Base-by-base conservation (phyloP, 129 eudicot genomes). In the Chrysanthemum lavandulifolium region DNA sequence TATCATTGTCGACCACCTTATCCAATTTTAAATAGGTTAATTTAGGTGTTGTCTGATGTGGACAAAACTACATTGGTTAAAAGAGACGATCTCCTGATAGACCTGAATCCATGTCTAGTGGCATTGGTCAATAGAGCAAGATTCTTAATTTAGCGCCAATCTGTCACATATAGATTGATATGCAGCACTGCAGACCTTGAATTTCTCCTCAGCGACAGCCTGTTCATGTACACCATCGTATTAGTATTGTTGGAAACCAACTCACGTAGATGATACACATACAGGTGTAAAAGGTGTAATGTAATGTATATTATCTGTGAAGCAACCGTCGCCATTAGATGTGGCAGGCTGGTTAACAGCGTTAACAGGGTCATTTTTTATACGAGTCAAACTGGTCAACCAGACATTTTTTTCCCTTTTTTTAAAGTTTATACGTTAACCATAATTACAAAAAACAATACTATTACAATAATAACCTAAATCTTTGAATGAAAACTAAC, bases 101-200 rank as follows among this genome's bases (percentile, higher is more conserved):
- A 53, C 78, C 54, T 53, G 15, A 74, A 64, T 52, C 61, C 62
- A 16, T 49, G 56, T 10, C 15, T 13, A 49, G 19, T 13, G 59
- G 72, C 40, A 12, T 47, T 23, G 72, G 60, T 55, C 8, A 3
- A 57, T 57, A 13, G 15, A 56, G 31, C 45, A 59, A 75, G 33
- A 21, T 36, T 16, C 18, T 80, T 75, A 84, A 68, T 54, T 65
- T 10, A 75, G 10, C 10, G 81, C 82, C 80, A 92, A 75, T 68
- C 83, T 89, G 73, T 89, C 91, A 13, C 96, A 91, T 72, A 88
- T 70, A 53, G 86, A 85, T 61, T 91, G 87, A 82, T 91, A 91
- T 15, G 97, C 97, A 16, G 95, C 91, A 23, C 88, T 87, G 79
- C 97, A 91, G 51, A 52, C 82, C 86, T 91, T 91, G 74, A 91